phyloP scores from a whole-genome alignment of 2,329 filamentous ascomycete species.

The Pseudogymnoascus sp. region DNA sequence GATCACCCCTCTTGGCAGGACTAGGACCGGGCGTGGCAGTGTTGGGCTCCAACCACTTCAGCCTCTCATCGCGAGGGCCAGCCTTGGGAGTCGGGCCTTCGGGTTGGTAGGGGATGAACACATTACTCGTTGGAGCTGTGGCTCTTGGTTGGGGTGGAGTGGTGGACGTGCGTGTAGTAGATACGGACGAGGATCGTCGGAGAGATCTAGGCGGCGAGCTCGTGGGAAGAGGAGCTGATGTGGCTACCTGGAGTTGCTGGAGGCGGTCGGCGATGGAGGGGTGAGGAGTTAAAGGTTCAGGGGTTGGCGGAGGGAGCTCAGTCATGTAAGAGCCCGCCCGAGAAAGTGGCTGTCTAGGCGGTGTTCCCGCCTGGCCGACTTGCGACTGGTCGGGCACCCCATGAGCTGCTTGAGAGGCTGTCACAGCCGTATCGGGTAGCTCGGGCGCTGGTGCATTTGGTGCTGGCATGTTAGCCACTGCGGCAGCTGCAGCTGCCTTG shows the following conservation, averaged over 20 bases:
- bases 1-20: constrained; percentile 20
- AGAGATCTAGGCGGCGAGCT: constrained; percentile 19
- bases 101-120: constrained; percentile 49
- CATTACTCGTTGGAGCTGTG: constrained; percentile 25
- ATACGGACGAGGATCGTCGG: background rate
- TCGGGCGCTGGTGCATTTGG: constrained; percentile 13
- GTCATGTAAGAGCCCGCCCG: background rate
- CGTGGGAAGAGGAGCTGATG: constrained; percentile 19
- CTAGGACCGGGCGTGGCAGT: constrained; percentile 19
- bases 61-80: constrained; percentile 31
- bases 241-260: constrained; percentile 17
- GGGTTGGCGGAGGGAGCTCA: background rate
- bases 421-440: constrained; percentile 9
- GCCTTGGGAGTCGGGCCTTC: constrained; percentile 40
- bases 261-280: constrained; percentile 12
- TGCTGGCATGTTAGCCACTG: constrained; percentile 17
- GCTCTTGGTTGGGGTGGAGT: constrained; percentile 1
- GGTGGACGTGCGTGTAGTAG: background rate
- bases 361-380: background rate
- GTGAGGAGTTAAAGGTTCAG: background rate
- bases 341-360: background rate
- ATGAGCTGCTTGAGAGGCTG: constrained; percentile 8
- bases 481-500: constrained; percentile 30
- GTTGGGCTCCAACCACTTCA: constrained; percentile 47
- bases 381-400: background rate